Base-by-base conservation (phyloP, 2,329 filamentous ascomycete species). In the Emericellopsis atlantica region DNA sequence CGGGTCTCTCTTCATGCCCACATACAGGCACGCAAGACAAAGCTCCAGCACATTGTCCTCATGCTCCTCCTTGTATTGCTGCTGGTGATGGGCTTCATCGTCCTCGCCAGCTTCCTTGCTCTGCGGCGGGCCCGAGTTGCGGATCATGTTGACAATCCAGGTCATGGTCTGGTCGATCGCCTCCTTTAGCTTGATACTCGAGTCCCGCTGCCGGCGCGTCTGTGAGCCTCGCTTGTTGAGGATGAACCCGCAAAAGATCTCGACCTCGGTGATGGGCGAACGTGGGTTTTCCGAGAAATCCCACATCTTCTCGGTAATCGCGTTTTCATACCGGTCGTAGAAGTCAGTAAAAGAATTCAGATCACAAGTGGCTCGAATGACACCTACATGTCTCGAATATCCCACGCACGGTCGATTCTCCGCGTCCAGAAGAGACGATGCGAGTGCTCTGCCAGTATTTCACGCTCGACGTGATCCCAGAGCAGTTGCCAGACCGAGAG, bases 231-330 rank as follows among this genome's bases (percentile, higher is more conserved):
- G 56, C 45, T 65, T 69, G 53, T 70, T 74, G 33, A 74, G 54
- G n/a, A 76, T 66, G n/a, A 61, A 65, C 8, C 72, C 73, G 21
- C 70, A 71, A 40, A 75, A 74, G 0, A 72, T 69, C 44, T 76
- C 73, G 0, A 71, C 54, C 48, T 76, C 73, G 0, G 55, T 62
- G 7, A 76, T 55, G 0, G 57, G 55, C 15, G 53, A 52, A 6
- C 59, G 58, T 0, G 69, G 61, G 35, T 70, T 67, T 6, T 72
- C 64, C 0, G 70, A 60, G 26, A 56, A 69, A 3, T 65, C 56
- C 42, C 56, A 53, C 56, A 66, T 70, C n/a, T 57, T 55, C 8
- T 53, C 56, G 10, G 44, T 44, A 1, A 75, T 55, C 1, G 55
- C 50, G 8, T 64, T 59, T 12, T 74, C 67, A 47, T 74, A 75